Percentiles rank a stretch among this genome's conserved stretches.
phyloP scores from a whole-genome alignment of 345 rosid species.

The Pugionium cornutum region DNA sequence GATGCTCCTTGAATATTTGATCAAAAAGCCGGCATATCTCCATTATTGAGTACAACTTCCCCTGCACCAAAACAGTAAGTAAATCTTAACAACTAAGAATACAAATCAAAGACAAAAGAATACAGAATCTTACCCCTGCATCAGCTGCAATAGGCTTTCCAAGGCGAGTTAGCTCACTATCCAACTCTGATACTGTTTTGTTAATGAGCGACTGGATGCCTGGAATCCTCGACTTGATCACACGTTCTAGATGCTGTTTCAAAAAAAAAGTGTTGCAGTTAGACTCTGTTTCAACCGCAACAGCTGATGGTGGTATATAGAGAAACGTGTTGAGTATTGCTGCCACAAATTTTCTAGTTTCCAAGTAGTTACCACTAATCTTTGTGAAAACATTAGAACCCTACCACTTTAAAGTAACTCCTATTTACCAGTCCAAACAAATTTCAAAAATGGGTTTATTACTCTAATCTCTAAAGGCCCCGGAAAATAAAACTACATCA shows the following conservation, averaged over 20 bases:
- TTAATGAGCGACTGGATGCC: slow-evolving; percentile 93
- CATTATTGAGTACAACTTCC: slow-evolving; percentile 91
- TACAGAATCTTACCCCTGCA: slow-evolving; percentile 76
- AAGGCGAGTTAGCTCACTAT: slow-evolving; percentile 84
- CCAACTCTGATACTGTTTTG: slow-evolving; percentile 84
- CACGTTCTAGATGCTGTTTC: slow-evolving; percentile 92
- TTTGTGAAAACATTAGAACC: slow-evolving; percentile 52
- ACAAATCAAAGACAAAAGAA: slow-evolving; percentile 19
- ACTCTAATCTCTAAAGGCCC: too few species aligned
- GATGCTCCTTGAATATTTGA: slow-evolving; percentile 92
- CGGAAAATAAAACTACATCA: background rate
- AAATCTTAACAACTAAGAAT: slow-evolving; percentile 17
- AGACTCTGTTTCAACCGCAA: slow-evolving; percentile 23
- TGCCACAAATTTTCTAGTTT: slow-evolving; percentile 10
- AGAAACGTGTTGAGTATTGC: background rate
- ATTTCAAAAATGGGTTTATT: background rate
- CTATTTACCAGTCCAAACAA: slow-evolving; percentile 7
- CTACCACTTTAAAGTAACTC: slow-evolving; percentile 4
- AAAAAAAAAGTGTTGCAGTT: slow-evolving; percentile 22
- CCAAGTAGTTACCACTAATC: background rate
- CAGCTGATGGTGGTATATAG: slow-evolving; percentile 7
- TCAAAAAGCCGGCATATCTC: slow-evolving; percentile 97
- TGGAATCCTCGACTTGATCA: slow-evolving; percentile 94
- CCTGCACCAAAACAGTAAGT: slow-evolving; percentile 55
- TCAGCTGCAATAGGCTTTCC: slow-evolving; percentile 99